Percentiles rank a stretch among this genome's conserved stretches.
These are phyloP conservation scores for Lecanicillium sp. DNA, from an alignment of 2,329 filamentous ascomycete genomes.

Conservation along the genomic window DNA sequence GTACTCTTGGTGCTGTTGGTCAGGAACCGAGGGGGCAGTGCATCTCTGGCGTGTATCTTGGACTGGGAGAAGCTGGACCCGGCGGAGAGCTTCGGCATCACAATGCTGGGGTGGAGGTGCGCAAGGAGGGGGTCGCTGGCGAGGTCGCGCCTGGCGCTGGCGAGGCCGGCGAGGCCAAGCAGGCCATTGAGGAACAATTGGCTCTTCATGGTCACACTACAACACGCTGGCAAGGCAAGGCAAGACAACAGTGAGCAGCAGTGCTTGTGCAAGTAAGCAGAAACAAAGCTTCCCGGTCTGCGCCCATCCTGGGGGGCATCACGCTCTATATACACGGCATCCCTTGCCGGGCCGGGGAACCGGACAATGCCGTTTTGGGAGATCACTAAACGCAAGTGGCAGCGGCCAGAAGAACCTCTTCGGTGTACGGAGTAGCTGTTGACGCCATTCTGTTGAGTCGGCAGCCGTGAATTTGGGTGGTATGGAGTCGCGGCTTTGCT, in stretches of 20 bases:
- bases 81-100: background rate
- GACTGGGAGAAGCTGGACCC: background rate
- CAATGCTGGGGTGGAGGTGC: background rate
- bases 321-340: no score
- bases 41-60: background rate
- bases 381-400: no score
- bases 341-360: no score
- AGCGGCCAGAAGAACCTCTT: no score
- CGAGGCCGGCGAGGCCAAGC: slow-evolving; percentile 6
- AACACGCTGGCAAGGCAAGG: background rate
- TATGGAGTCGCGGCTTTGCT: no score
- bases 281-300: no score
- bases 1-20: slow-evolving; percentile 18
- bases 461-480: no score
- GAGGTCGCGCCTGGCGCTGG: background rate
- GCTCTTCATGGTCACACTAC: slow-evolving; percentile 7
- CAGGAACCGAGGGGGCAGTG: slow-evolving; percentile 14
- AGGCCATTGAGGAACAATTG: slow-evolving; percentile 1
- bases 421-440: no score
- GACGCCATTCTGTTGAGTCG: no score
- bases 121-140: background rate
- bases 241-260: background rate
- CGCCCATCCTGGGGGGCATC: no score
- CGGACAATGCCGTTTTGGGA: no score
- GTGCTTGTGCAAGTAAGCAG: background rate